These are phyloP conservation scores for Solanum chaucha DNA, from an alignment of 257 asterid species.

Conservation along the genomic window DNA sequence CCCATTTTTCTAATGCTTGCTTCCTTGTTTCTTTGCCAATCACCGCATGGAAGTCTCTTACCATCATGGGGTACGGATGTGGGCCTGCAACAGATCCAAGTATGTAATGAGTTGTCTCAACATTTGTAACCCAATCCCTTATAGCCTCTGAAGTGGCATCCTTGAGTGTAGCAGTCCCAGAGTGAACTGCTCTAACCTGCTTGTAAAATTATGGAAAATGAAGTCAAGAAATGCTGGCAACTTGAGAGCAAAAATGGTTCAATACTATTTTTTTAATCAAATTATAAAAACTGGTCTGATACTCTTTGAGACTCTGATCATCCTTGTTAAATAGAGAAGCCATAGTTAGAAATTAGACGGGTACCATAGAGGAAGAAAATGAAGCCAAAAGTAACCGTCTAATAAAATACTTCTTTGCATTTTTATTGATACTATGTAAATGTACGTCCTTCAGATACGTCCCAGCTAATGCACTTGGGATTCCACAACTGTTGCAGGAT, in stretches of 20 bases:
- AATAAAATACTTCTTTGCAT: background rate
- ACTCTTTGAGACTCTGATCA: background rate
- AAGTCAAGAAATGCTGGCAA: background rate
- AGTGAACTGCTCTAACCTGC: conserved; percentile 86
- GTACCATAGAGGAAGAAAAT: background rate
- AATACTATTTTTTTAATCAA: background rate
- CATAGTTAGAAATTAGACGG: background rate
- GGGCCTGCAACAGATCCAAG: conserved; percentile 96
- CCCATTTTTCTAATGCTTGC: conserved; percentile 94
- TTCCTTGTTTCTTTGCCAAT: conserved; percentile 94
- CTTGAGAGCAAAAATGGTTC: background rate
- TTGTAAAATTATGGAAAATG: background rate
- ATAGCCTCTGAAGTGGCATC: conserved; percentile 99
- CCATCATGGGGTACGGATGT: conserved; percentile 99
- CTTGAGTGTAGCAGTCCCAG: conserved; percentile 95
- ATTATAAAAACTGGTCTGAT: background rate
- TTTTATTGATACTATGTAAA: background rate
- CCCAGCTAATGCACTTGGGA: background rate
- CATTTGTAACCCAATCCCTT: conserved; percentile 93
- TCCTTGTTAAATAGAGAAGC: background rate
- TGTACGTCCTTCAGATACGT: background rate
- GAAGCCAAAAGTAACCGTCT: background rate
- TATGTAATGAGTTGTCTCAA: conserved; percentile 89
- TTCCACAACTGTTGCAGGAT: background rate
- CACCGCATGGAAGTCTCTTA: conserved; percentile 86